Evolutionary conservation across 768 basidiomycete genomes (phyloP), one percentile per base, ranked within the genome.

Genomic region (Artomyces pyxidatus): DNA sequence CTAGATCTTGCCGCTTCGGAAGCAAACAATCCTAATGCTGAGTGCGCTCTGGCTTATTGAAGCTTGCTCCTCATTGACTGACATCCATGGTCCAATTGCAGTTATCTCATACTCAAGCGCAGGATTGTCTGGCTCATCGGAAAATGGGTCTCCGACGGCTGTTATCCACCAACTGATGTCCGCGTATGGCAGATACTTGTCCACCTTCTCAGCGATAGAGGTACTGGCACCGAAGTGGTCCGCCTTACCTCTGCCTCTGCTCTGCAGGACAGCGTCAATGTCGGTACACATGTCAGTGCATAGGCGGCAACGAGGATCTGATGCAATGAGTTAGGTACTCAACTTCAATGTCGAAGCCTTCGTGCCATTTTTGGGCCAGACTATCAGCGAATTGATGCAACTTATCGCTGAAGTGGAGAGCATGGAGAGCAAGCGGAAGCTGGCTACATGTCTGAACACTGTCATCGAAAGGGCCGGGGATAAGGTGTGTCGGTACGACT

Each of bases 71-170:
- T 50, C 19, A 60, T 48, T 51, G 43, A 45, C 47, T 37, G 21
- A 46, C 52, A 25, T 49, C n/a, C n/a, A n/a, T n/a, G n/a, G n/a
- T n/a, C n/a, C n/a, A n/a, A n/a, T n/a, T n/a, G n/a, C n/a, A 95
- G 93, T 49, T 91, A 86, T 61, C 86, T 88, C 0, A 87, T 98
- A 47, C 78, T 98, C 52, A 95, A 97, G 64, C 80, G 92, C n/a
- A 79, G 94, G 27, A 86, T 97, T 55, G 92, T 94, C 1, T 96
- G 93, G 92, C 70, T 97, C 4, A 76, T 97, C 40, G 93, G 94
- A 22, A 86, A 83, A 72, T 92, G 90, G 87, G 74, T 91, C 28
- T 71, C 78, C 12, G 85, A 91, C 41, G 74, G 77, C 49, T 81
- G 80, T 53, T 65, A 75, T 17, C 69, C 75, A 12, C 72, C 80